Evolutionary conservation across 106 monocot genomes (phyloP).

Genomic region (Iris macrosiphon): DNA sequence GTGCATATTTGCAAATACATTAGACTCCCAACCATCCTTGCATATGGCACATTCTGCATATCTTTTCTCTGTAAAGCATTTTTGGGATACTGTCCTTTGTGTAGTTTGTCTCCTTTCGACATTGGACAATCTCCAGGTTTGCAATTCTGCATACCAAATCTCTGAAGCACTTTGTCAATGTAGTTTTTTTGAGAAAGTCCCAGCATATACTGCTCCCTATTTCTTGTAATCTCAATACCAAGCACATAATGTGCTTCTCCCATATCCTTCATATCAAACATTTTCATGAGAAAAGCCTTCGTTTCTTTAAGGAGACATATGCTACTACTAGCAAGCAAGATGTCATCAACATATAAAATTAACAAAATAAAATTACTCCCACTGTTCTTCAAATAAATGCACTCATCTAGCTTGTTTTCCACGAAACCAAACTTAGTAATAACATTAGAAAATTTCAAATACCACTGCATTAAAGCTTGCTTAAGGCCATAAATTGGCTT

Average conservation of each 20-base stretch:
- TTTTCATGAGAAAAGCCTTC: neutral
- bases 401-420: slow-evolving; percentile 3
- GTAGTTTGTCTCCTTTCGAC: neutral
- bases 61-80: neutral
- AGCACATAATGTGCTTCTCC: neutral
- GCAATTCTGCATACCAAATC: neutral
- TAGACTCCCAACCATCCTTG: neutral
- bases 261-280: slow-evolving; percentile 1
- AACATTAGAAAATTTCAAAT: slow-evolving; percentile 2
- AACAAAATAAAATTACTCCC: neutral
- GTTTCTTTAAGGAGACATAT: neutral
- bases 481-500: slow-evolving; percentile 13
- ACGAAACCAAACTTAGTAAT: neutral
- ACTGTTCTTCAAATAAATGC: neutral
- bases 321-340: neutral
- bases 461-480: neutral
- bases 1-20: too few species aligned
- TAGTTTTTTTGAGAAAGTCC: neutral
- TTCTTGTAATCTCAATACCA: neutral
- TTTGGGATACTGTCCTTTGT: neutral
- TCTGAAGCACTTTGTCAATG: neutral
- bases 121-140: neutral
- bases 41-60: neutral
- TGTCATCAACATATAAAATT: slow-evolving; percentile 4
- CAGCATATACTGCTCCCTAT: neutral